Base-by-base conservation (phyloP, 2,329 filamentous ascomycete species). In the Lachnellula occidentalis region DNA sequence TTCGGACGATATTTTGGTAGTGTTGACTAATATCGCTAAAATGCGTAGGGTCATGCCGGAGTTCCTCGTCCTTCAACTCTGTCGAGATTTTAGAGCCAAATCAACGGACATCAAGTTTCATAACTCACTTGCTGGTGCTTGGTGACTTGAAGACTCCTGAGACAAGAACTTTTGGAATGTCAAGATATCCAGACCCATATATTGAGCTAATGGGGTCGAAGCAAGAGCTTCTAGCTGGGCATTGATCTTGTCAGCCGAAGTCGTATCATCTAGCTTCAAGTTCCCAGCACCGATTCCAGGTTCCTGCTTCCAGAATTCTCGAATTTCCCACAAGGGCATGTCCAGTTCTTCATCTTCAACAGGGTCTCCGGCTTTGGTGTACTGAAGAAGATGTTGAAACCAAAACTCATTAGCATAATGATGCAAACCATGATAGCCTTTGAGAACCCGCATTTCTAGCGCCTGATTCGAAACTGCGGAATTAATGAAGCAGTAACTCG, bases 381-480 rank as follows among this genome's bases (percentile, higher is more conserved):
- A 59, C n/a, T 53, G 48, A n/a, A 59, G 51, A 11, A 59, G 41
- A 46, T 59, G 57, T 27, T 57, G 48, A 39, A 55, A 52, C 57
- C 57, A 59, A 34, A 53, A 59, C 19, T 54, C 51, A 31, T 54
- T 54, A 5, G 57, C 54, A 39, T 59, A 59, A 27, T 57, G 43
- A 46, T 59, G 57, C 15, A 59, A 17, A 1, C 57, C 57, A 46
- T 59, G 57, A 27, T 42, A 59, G 8, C 57, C 57, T 45, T 41
- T 48, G 17, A 59, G n/a, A 17, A 59, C 52, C 34, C 57, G 21
- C 4, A 41, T 3, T 37, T 31, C 37, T 4, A 45, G 14, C 5
- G 43, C 45, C 1, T 49, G 45, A 2, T 46, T 22, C n/a, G 41
- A 12, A n/a, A 21, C 12, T 19, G 22, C n/a, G 2, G 34, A 12